Evolutionary conservation across 345 rosid genomes (phyloP), one percentile per base, ranked within the genome.

Genomic region (Gossypium thurberi): DNA sequence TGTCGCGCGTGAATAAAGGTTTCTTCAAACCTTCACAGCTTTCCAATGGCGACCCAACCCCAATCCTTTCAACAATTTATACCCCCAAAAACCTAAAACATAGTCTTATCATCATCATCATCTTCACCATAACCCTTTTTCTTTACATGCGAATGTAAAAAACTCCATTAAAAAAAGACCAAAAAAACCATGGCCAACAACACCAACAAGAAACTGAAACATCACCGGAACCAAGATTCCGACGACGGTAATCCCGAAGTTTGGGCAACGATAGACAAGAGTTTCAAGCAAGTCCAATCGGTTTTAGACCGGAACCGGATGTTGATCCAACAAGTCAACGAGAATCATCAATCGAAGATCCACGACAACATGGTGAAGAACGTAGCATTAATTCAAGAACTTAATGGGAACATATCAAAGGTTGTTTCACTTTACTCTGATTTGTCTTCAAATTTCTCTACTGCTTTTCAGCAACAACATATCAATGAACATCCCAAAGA

Each of bases 291-390:
- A 70, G 98, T 89, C 13, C 96, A 94, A 81, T 74, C 92, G 23
- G 92, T 91, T 64, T 74, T 94, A 48, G 98, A 94, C 81, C 75
- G 98, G 79, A 94, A 94, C 86, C 79, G 96, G 55, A 81, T 65
- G 13, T 68, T 94, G 84, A 94, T 90, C 40, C 90, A 89, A n/a
- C 94, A 91, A 65, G 97, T 91, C 64, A 90, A 94, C 83, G 94
- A 91, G 55, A 94, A 94, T 67, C 98, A 94, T 70, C 96, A 86
- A 78, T 94, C 98, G 0, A 86, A 78, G 77, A 82, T 76, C 48
- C 84, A 93, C 2, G 90, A 83, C 67, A 91, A 91, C 80, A 94
- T 94, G 98, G 91, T 86, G 12, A 90, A 91, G 77, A 94, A 94
- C 87, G 97, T 94, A 0, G 90, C 89, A 44, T 78, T 94, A 78